phyloP scores from a whole-genome alignment of 2,329 filamentous ascomycete genomes.

The Diplodia intermedia region DNA sequence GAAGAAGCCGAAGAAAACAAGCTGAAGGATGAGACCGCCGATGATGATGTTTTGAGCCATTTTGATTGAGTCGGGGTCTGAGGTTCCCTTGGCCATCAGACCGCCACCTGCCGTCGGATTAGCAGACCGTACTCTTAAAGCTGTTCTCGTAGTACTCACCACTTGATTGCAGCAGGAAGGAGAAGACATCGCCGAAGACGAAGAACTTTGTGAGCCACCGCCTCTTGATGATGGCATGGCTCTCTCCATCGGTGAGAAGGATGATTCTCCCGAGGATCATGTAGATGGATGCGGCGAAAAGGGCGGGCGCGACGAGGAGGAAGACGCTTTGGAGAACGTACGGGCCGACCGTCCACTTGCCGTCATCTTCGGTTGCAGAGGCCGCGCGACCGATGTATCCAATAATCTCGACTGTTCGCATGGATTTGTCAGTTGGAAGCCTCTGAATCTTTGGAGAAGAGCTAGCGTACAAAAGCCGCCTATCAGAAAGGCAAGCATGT shows the following conservation, averaged over 20 bases:
- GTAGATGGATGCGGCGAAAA: conserved; percentile 58
- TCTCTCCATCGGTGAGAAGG: conserved; percentile 44
- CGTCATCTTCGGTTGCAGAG: conserved; percentile 41
- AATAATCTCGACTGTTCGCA: conserved; percentile 55
- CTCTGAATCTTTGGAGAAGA: not conserved
- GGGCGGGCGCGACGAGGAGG: conserved; percentile 55
- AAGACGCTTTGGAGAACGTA: conserved; percentile 56
- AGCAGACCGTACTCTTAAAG: not conserved
- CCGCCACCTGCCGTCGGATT: conserved; percentile 2
- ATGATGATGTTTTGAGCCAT: conserved; percentile 33
- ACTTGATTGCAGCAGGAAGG: conserved; percentile 50
- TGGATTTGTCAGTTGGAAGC: conserved; percentile 1
- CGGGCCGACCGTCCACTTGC: conserved; percentile 42
- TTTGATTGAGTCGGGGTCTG: not conserved
- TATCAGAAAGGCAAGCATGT: conserved; percentile 60
- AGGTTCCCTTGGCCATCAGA: conserved; percentile 17
- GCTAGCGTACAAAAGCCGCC: conserved; percentile 58
- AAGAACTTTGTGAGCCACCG: conserved; percentile 52
- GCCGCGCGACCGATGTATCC: conserved; percentile 57
- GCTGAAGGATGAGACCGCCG: conserved; percentile 44
- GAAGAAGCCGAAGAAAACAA: conserved; percentile 45
- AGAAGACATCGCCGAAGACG: conserved; percentile 52
- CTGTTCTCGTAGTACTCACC: not conserved
- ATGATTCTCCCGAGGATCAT: conserved; percentile 54
- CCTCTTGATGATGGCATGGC: conserved; percentile 45